Base-by-base conservation (phyloP, 306 rosid species). In the Gynostemma pentaphyllum region DNA sequence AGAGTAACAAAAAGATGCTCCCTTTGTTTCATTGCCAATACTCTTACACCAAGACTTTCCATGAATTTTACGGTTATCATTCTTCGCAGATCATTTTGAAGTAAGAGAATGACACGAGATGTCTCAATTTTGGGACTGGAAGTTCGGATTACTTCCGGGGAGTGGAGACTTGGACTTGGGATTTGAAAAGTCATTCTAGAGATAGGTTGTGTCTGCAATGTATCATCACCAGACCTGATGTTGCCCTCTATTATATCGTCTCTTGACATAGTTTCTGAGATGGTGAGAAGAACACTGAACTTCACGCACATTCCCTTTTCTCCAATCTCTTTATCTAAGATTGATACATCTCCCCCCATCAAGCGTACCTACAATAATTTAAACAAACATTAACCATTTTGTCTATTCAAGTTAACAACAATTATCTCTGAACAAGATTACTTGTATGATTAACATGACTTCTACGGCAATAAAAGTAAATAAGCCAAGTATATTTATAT, bases 341-440 rank as follows among this genome's bases (percentile, higher is more conserved):
- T 82, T 64, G 39, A 50, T 68, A 88, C 82, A 13, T 88, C 96
- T 45, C 95, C 96, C 55, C 78, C 80, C 98, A 88, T 91, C 78
- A 88, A 70, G 24, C 85, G 83, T 48, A 87, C 97, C 96, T 85
- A 64, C 10, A 42, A 11, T 34, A 21, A 57, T 36, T 18, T 9
- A 37, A 13, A 45, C 29, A 46, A 64, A 50, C 23, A 5, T 19
- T 8, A 9, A 50, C 13, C 57, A 7, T 46, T 46, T 59, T 60
- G 42, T 5, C 29, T 39, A 39, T 39, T 7, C 39, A 39, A 39
- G 2, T 39, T 39, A 8, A 39, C 13, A 2, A 2, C 39, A 34
- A 2, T 39, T 9, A 39, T 39, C 44, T 39, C 39, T 5, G 39
- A 4, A 8, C 44, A 8, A 2, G 14, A 39, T 39, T 2, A 39